These are phyloP conservation scores for Penicillium canariense DNA, from an alignment of 495 filamentous ascomycete species.

Conservation along the genomic window DNA sequence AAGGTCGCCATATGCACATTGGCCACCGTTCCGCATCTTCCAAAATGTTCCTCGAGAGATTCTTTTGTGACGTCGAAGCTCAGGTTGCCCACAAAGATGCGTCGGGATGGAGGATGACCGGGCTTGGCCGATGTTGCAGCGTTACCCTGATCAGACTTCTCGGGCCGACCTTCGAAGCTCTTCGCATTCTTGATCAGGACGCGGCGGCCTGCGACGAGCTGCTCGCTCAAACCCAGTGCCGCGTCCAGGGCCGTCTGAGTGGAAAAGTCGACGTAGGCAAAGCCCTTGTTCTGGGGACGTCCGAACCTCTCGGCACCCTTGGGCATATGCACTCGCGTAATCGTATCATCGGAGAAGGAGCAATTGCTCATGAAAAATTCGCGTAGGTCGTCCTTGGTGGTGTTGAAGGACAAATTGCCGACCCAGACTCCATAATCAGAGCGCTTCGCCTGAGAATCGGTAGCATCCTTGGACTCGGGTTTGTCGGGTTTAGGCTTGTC, in stretches of 20 bases:
- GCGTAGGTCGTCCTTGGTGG: slow-evolving; percentile 67
- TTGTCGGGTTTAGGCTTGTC: slow-evolving; percentile 29
- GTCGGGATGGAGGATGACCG: slow-evolving; percentile 63
- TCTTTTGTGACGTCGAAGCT: slow-evolving; percentile 83
- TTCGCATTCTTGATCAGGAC: slow-evolving; percentile 91
- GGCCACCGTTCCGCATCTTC: slow-evolving; percentile 72
- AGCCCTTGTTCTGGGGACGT: slow-evolving; percentile 74
- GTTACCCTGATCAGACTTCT: slow-evolving; percentile 46
- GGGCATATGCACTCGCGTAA: slow-evolving; percentile 85
- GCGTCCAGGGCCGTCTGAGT: slow-evolving; percentile 62
- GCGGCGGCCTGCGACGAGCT: slow-evolving; percentile 66
- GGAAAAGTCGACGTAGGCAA: slow-evolving; percentile 92
- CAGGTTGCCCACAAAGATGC: slow-evolving; percentile 91
- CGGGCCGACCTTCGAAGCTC: slow-evolving; percentile 76
- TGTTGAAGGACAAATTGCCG: slow-evolving; percentile 84
- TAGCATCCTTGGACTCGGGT: slow-evolving; percentile 25
- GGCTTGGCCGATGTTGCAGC: slow-evolving; percentile 31
- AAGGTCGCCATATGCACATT: slow-evolving; percentile 90
- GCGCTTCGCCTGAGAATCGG: slow-evolving; percentile 53
- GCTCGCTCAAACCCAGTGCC: slow-evolving; percentile 78
- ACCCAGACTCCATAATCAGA: slow-evolving; percentile 90
- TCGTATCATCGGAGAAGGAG: slow-evolving; percentile 60
- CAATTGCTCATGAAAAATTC: slow-evolving; percentile 73
- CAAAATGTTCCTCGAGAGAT: slow-evolving; percentile 72
- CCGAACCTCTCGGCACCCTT: slow-evolving; percentile 41